These are phyloP conservation scores for Microbotryum scabiosae DNA, from an alignment of 1,284 basidiomycete species.

Conservation along the genomic window DNA sequence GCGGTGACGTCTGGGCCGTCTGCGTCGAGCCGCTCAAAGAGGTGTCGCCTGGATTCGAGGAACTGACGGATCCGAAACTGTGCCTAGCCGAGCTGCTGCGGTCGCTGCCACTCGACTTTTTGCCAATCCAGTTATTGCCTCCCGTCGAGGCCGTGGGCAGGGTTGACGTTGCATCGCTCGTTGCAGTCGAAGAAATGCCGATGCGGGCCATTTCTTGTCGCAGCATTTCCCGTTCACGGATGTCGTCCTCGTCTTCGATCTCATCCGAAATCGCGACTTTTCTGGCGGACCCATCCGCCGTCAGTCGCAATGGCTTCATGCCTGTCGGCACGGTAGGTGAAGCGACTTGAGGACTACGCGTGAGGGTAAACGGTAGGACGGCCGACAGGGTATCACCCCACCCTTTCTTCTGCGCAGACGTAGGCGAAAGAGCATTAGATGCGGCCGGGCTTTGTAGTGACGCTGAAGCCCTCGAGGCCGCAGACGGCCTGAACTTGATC, in stretches of 20 bases:
- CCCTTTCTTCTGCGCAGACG: not conserved
- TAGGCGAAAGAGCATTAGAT: not conserved
- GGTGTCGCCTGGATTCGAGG: not conserved
- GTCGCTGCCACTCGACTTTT: not conserved
- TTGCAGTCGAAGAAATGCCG: constrained; percentile 10
- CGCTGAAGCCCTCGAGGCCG: not conserved
- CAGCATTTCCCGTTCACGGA: constrained; percentile 20
- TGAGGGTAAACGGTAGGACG: not conserved
- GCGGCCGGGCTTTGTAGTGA: constrained; percentile 10
- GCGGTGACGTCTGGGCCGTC: constrained; percentile 6
- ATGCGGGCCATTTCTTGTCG: constrained; percentile 19
- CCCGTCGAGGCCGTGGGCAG: not conserved
- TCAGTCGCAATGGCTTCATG: constrained; percentile 27
- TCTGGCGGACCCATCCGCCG: constrained; percentile 6
- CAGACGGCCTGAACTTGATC: not conserved
- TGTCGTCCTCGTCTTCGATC: constrained; percentile 32
- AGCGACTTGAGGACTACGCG: constrained; percentile 1
- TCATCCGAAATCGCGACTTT: constrained; percentile 22
- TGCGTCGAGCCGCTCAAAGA: not conserved
- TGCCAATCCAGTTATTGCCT: not conserved
- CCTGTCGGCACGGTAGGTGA: not conserved
- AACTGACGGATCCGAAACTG: not conserved
- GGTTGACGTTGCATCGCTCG: constrained; percentile 4
- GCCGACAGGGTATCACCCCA: not conserved
- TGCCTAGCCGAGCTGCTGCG: not conserved